Percentiles rank a stretch among this genome's conserved stretches.
These are phyloP conservation scores for Zygosaccharomyces sapae DNA, from an alignment of 1,139 yeast genomes.

Conservation along the genomic window DNA sequence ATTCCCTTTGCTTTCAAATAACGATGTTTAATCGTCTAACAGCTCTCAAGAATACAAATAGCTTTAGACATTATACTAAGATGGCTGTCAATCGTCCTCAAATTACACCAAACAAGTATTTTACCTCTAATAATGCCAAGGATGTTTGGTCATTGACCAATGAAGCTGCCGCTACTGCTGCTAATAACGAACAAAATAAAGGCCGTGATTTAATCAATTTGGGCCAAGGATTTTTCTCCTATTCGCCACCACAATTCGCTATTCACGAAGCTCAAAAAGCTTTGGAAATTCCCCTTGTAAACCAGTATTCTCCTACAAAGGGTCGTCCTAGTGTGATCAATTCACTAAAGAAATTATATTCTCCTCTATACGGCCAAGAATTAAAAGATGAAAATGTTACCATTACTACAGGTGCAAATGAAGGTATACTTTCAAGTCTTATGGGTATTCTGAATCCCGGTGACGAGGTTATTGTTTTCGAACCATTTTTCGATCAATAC, in stretches of 20 bases:
- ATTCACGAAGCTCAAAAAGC: slow-evolving; percentile 77
- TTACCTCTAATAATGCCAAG: slow-evolving; percentile 51
- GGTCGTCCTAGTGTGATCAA: slow-evolving; percentile 76
- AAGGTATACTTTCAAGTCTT: slow-evolving; percentile 81
- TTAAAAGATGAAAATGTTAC: slow-evolving; percentile 43
- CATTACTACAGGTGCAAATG: slow-evolving; percentile 95
- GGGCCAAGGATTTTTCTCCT: slow-evolving; percentile 96
- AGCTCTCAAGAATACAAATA: neutral
- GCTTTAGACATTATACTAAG: neutral
- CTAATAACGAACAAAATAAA: slow-evolving; percentile 44
- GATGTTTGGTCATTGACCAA: slow-evolving; percentile 95
- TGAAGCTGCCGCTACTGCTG: slow-evolving; percentile 87
- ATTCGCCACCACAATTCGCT: slow-evolving; percentile 89
- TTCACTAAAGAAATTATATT: slow-evolving; percentile 67
- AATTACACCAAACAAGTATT: slow-evolving; percentile 51
- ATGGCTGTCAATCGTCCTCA: slow-evolving; percentile 18
- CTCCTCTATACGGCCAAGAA: slow-evolving; percentile 62
- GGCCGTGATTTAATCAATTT: slow-evolving; percentile 77
- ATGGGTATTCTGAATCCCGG: slow-evolving; percentile 82
- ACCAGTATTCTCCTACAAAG: slow-evolving; percentile 88
- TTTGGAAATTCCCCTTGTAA: slow-evolving; percentile 62
- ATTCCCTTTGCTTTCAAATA: neutral
- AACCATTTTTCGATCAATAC: slow-evolving; percentile 96
- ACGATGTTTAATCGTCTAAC: slow-evolving; percentile 3
- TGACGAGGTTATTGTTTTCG: slow-evolving; percentile 95